phyloP scores from a whole-genome alignment of 306 rosid genomes.

The Prunus fruticosa region DNA sequence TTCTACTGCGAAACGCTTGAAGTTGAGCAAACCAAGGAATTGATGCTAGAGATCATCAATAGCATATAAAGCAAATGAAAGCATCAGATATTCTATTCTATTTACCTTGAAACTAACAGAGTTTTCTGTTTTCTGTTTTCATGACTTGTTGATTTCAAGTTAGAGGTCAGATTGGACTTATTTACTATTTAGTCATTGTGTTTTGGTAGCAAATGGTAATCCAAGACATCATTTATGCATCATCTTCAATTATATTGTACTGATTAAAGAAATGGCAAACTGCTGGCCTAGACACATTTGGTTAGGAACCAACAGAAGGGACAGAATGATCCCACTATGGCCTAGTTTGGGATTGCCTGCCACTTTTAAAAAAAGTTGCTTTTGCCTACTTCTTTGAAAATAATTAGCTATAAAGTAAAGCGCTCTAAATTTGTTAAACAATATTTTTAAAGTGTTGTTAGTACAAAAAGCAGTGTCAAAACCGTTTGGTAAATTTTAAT shows the following conservation, averaged over 20 bases:
- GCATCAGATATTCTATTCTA: neutral
- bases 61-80: constrained; percentile 21
- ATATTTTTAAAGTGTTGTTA: too few relatives aligned
- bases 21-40: constrained; percentile 27
- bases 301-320: neutral
- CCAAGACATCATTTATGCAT: neutral
- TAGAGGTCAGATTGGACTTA: neutral
- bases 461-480: too few relatives aligned
- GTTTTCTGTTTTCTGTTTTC: neutral
- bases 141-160: too few relatives aligned
- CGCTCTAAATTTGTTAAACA: too few relatives aligned
- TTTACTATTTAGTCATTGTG: neutral
- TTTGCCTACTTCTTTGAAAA: too few relatives aligned
- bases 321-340: neutral
- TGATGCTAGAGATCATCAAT: constrained; percentile 33
- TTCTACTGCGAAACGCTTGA: constrained; percentile 32
- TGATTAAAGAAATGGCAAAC: neutral
- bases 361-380: too few relatives aligned
- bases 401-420: too few relatives aligned
- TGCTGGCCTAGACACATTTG: too few relatives aligned
- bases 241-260: neutral
- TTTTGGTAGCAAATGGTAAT: constrained; percentile 2
- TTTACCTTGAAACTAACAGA: neutral
- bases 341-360: too few relatives aligned
- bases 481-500: too few relatives aligned